Conservation (phyloP, 345 rosid genomes). For the Raphanus raphanistrum region DNA sequence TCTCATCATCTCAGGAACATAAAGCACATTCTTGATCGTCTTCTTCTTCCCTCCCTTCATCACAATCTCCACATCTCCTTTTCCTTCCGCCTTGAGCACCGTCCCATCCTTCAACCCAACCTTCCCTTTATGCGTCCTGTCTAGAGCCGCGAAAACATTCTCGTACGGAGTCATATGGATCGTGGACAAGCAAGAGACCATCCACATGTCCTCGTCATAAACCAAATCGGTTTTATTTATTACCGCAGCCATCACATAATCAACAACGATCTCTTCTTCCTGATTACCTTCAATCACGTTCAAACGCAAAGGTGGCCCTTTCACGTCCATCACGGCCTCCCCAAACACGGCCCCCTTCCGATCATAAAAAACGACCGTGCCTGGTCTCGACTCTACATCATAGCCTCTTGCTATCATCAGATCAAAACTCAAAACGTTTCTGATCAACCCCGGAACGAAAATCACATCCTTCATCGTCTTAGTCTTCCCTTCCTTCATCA, state of each 20-base stretch:
- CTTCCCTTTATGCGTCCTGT: conserved; percentile 9
- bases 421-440: not conserved
- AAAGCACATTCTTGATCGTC: conserved; percentile 19
- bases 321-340: not conserved
- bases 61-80: conserved; percentile 11
- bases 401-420: not conserved
- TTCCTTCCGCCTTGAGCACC: conserved; percentile 13
- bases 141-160: conserved; percentile 15
- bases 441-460: not conserved
- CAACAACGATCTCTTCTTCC: not conserved
- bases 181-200: conserved; percentile 13
- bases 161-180: conserved; percentile 31
- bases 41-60: conserved; percentile 33
- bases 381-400: not conserved
- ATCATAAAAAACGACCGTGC: not conserved
- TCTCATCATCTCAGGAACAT: conserved; percentile 25
- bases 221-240: not conserved
- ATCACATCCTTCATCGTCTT: not conserved
- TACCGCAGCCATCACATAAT: not conserved
- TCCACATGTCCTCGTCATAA: conserved; percentile 25
- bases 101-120: conserved; percentile 20
- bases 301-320: not conserved
- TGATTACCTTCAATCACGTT: not conserved
- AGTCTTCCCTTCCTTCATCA: not conserved
- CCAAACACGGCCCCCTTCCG: not conserved